Evolutionary conservation across 2,329 filamentous ascomycete species (phyloP).

Genomic region (Colletotrichum tofieldiae): DNA sequence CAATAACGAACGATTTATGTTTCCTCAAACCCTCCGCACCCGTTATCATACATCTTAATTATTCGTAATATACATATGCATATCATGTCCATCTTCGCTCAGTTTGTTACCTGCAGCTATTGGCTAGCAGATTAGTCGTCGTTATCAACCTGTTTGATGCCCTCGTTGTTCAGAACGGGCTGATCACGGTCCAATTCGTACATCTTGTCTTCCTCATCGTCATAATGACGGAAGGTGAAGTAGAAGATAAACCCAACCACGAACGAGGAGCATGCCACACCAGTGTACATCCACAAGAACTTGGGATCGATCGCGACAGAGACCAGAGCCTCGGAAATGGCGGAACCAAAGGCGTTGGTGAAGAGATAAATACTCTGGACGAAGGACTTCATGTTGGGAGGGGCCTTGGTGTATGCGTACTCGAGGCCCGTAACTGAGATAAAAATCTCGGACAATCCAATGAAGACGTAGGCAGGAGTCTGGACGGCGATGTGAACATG

Average conservation of each 20-base stretch:
- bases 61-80: constrained; percentile 16
- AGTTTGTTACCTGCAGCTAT: too few species aligned
- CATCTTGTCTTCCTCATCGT: constrained; percentile 56
- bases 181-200: constrained; percentile 56
- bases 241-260: constrained; percentile 69
- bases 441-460: constrained; percentile 73
- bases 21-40: neutral
- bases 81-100: neutral
- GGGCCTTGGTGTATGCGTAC: constrained; percentile 82
- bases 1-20: neutral
- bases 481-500: constrained; percentile 70
- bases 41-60: neutral
- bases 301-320: constrained; percentile 71
- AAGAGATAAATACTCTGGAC: constrained; percentile 73
- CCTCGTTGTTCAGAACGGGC: constrained; percentile 46
- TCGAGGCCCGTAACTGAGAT: constrained; percentile 79
- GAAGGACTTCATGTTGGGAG: constrained; percentile 77
- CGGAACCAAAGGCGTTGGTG: constrained; percentile 71
- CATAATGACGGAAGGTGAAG: constrained; percentile 56
- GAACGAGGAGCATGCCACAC: constrained; percentile 66
- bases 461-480: constrained; percentile 69
- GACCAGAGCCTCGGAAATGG: constrained; percentile 68
- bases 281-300: constrained; percentile 77
- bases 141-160: constrained; percentile 21
- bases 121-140: neutral